Evolutionary conservation across 31 red algal genomes (phyloP), one percentile per base, ranked within the genome.

Genomic region (Bonnemaisonia californica): DNA sequence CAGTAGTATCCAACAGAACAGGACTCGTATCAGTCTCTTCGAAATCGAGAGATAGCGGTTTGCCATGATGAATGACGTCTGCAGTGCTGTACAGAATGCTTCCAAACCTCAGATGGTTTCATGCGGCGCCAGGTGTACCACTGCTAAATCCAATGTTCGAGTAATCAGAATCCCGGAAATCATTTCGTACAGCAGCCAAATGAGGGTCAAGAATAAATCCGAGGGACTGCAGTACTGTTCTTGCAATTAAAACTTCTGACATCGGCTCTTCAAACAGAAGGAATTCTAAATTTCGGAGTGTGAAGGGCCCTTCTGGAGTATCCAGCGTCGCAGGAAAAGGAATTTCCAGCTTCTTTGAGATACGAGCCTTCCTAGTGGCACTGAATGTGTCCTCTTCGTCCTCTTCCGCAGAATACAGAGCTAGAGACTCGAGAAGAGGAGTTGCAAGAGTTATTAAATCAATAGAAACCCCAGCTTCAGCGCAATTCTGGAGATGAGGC

Each of bases 201-300:
- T 79, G 74, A 27, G 34, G 31, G 0, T 79, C 55, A 23, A 79
- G 57, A 62, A 62, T 56, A 41, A 79, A 79, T 23, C 74, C 74
- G 4, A 62, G 26, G 29, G 55, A 21, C 28, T 79, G 54, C 28
- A 79, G 74, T 62, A 79, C 54, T 0, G 74, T 48, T 16, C 56
- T 23, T 21, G 55, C 59, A 18, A 79, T 18, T 22, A 79, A 56
- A 62, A 79, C 56, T 36, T 79, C 57, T 21, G 21, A 18, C 74
- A n/a, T 79, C 16, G 55, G 74, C 13, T 79, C 74, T 21, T 79
- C 55, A 41, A 79, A 79, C 26, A 79, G 28, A 62, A 63, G 74
- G 0, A 27, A 79, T 1, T 79, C 55, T 4, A 79, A 28, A 0
- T 79, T 79, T 37, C n/a, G 55, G 74, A 79, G 37, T 31, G 1